Conservation (phyloP, 2,329 filamentous ascomycete species). For the Calonectria leucothoes region DNA sequence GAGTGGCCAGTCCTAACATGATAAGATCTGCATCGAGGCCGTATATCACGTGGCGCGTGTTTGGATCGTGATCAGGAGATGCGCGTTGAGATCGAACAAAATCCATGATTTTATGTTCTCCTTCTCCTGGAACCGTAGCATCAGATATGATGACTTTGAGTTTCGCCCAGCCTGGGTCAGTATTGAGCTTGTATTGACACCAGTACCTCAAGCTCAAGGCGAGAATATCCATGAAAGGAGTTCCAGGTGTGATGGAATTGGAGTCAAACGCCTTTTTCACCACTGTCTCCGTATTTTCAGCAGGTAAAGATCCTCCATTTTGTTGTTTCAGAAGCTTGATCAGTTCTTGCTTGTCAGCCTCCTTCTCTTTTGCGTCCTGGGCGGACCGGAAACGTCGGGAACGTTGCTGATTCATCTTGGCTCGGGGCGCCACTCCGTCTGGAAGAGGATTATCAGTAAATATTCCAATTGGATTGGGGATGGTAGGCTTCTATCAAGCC, state of each 20-base stretch:
- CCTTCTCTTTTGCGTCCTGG: slow-evolving; percentile 94
- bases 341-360: slow-evolving; percentile 89
- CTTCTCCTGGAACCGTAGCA: slow-evolving; percentile 96
- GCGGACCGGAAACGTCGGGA: slow-evolving; percentile 95
- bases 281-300: slow-evolving; percentile 69
- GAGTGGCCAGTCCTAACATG: slow-evolving; percentile 96
- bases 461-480: not conserved
- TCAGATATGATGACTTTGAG: slow-evolving; percentile 99
- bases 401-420: slow-evolving; percentile 99
- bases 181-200: slow-evolving; percentile 98
- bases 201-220: slow-evolving; percentile 92
- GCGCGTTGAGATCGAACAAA: slow-evolving; percentile 94
- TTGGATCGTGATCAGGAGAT: slow-evolving; percentile 92
- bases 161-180: slow-evolving; percentile 94
- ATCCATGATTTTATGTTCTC: slow-evolving; percentile 99
- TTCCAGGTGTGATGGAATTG: slow-evolving; percentile 91
- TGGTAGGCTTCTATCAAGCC: not conserved
- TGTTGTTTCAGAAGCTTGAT: slow-evolving; percentile 86
- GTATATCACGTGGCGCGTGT: slow-evolving; percentile 98
- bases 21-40: slow-evolving; percentile 98
- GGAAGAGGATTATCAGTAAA: slow-evolving; percentile 39
- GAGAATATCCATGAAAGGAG: slow-evolving; percentile 98
- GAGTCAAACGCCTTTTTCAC: slow-evolving; percentile 94
- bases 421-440: slow-evolving; percentile 97
- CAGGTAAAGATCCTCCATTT: slow-evolving; percentile 72